Percentiles rank a stretch among this genome's conserved stretches.
Conservation (phyloP, 2,329 filamentous ascomycete species). For the Trichoderma sp. region DNA sequence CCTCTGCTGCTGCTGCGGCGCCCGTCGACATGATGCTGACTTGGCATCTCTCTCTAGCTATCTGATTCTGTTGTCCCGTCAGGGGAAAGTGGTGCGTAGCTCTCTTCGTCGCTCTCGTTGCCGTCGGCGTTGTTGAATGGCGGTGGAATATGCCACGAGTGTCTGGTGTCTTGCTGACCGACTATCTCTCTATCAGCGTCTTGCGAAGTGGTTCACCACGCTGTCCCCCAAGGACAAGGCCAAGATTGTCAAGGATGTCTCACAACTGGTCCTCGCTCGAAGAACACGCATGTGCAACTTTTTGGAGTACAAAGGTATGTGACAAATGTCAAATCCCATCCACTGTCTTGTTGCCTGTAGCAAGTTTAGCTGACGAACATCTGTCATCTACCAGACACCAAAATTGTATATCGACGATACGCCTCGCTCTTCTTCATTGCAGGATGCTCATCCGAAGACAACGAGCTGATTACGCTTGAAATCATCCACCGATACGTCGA, state of each 20-base stretch:
- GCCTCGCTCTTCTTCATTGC: constrained; percentile 99
- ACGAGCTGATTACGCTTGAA: constrained; percentile 96
- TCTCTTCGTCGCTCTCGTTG: constrained; percentile 40
- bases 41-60: constrained; percentile 62
- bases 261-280: constrained; percentile 92
- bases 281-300: constrained; percentile 99
- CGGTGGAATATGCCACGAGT: not conserved
- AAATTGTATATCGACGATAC: constrained; percentile 98
- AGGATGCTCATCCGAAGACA: constrained; percentile 94
- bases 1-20: constrained; percentile 32
- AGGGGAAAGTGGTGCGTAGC: constrained; percentile 93
- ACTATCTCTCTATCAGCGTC: constrained; percentile 62
- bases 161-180: not conserved
- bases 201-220: constrained; percentile 99
- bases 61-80: constrained; percentile 92
- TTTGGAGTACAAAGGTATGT: constrained; percentile 92
- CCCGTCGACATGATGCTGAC: constrained; percentile 1
- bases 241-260: constrained; percentile 99
- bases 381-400: constrained; percentile 68
- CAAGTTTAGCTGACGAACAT: not conserved
- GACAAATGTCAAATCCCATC: not conserved
- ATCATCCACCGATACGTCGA: constrained; percentile 99
- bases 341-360: not conserved
- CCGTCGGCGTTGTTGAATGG: not conserved
- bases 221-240: constrained; percentile 97